Conservation (phyloP, 257 asterid genomes). For the Nicotiana sylvestris region DNA sequence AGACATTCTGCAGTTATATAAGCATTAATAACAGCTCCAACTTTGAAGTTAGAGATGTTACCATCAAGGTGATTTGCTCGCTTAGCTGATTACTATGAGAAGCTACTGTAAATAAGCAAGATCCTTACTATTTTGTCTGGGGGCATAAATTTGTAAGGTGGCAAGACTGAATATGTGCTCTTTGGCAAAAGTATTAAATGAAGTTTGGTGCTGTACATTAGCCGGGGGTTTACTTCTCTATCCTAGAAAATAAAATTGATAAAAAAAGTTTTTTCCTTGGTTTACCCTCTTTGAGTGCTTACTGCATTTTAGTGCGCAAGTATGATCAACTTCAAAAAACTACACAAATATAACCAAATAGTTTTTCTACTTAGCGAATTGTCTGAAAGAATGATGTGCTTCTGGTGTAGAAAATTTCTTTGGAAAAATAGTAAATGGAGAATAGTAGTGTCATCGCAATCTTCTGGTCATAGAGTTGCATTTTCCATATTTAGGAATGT, state of each 20-base stretch:
- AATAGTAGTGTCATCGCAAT: not conserved
- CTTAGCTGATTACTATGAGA: not conserved
- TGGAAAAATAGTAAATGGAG: not conserved
- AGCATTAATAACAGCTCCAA: slow-evolving; percentile 94
- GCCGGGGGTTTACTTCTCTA: not conserved
- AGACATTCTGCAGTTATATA: slow-evolving; percentile 95
- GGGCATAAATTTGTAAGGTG: not conserved
- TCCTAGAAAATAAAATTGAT: not conserved
- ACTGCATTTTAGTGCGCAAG: not conserved
- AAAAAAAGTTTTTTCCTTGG: not conserved
- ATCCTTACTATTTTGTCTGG: not conserved
- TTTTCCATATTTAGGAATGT: not conserved
- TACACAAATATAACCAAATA: not conserved
- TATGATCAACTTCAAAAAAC: not conserved
- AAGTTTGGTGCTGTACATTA: not conserved
- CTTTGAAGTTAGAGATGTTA: slow-evolving; percentile 78
- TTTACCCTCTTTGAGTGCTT: not conserved
- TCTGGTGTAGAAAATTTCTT: not conserved
- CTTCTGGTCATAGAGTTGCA: not conserved
- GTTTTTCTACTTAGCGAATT: not conserved
- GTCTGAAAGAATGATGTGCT: not conserved
- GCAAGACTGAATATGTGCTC: not conserved
- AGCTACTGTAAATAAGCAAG: not conserved
- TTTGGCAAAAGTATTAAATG: not conserved
- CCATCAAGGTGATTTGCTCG: slow-evolving; percentile 59